These are phyloP conservation scores for Penicillium brasilianum DNA, from an alignment of 2,329 filamentous ascomycete species.

Conservation along the genomic window DNA sequence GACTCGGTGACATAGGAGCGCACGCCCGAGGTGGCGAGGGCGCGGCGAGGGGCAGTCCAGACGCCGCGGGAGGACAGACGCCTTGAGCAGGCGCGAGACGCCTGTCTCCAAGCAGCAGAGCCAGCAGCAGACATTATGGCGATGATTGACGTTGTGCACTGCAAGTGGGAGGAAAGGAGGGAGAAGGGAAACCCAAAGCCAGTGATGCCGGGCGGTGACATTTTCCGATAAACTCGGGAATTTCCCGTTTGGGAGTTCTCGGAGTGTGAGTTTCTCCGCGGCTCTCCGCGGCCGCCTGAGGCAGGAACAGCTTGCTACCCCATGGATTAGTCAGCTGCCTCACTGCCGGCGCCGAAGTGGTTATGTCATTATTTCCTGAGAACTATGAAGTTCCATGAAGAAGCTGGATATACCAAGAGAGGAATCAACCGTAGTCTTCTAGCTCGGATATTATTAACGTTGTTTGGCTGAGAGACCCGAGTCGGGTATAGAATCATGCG, in stretches of 20 bases:
- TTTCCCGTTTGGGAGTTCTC: slow-evolving; percentile 21
- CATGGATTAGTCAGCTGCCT: too few relatives aligned
- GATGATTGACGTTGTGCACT: slow-evolving; percentile 17
- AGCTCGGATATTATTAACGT: too few relatives aligned
- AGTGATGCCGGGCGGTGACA: slow-evolving; percentile 17
- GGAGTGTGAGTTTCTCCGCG: slow-evolving; percentile 24
- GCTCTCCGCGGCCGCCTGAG: too few relatives aligned
- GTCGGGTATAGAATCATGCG: too few relatives aligned
- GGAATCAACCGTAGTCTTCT: too few relatives aligned
- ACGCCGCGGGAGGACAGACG: slow-evolving; percentile 51
- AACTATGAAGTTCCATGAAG: too few relatives aligned
- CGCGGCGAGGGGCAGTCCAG: slow-evolving; percentile 48
- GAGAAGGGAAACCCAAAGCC: slow-evolving; percentile 21
- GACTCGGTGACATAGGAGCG: slow-evolving; percentile 80
- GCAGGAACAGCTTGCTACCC: too few relatives aligned
- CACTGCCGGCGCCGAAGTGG: too few relatives aligned
- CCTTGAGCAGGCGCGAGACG: slow-evolving; percentile 63
- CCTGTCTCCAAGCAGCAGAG: slow-evolving; percentile 75
- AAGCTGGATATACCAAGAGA: too few relatives aligned
- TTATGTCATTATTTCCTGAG: too few relatives aligned
- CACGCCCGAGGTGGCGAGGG: slow-evolving; percentile 39
- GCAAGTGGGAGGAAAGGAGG: slow-evolving; percentile 30
- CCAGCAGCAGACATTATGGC: slow-evolving; percentile 66
- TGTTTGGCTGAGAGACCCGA: too few relatives aligned
- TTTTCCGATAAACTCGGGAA: slow-evolving; percentile 27